Base-by-base conservation (phyloP, 495 filamentous ascomycete species). In the Achaetomiella virescens region DNA sequence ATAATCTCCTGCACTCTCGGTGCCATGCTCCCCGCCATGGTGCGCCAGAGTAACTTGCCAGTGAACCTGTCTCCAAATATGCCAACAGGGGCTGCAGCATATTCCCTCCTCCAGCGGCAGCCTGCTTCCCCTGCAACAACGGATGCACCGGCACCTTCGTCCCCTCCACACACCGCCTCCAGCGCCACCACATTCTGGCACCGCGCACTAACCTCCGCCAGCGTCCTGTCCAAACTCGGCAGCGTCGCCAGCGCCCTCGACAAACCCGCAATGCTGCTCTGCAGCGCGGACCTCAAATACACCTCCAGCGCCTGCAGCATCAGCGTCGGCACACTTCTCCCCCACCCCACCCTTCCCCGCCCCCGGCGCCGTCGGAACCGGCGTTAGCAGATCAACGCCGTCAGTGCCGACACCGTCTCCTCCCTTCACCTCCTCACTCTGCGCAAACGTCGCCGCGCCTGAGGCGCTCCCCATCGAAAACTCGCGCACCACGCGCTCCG, bases 121-220 rank as follows among this genome's bases (percentile, higher is more conserved):
- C 40, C 31, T 64, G 62, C 33, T 56, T 61, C 12, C 57, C 63
- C n/a, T 33, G 61, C n/a, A 70, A 58, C 20, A 86, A 72, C 0
- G 86, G 84, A 57, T 90, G 87, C 0, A 69, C 46, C 1, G 88
- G 89, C 2, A 82, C 75, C 47, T 81, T 85, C 2, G 82, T 83
- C 12, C 75, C 76, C 52, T 78, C 82, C 35, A 98, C n/a, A 80
- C 22, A 96, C 81, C 2, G 81, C 76, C 70, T 97, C 92, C 1
- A 97, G 69, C 2, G 89, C 89, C 10, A 92, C 85, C 22, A 97
- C 84, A 56, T 93, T 95, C 71, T 96, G 89, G 64, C 95, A 96
- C 43, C 89, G 78, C 6, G 84, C 82, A 9, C 88, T 86, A 15
- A 96, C 80, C 64, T 97, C 93, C 24, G 81, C 73, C 6, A 98